A percentile compares a stretch with the other conserved stretches of the same genome.
Evolutionary conservation across 768 basidiomycete species (phyloP).

Genomic region (Grammothele lineata): DNA sequence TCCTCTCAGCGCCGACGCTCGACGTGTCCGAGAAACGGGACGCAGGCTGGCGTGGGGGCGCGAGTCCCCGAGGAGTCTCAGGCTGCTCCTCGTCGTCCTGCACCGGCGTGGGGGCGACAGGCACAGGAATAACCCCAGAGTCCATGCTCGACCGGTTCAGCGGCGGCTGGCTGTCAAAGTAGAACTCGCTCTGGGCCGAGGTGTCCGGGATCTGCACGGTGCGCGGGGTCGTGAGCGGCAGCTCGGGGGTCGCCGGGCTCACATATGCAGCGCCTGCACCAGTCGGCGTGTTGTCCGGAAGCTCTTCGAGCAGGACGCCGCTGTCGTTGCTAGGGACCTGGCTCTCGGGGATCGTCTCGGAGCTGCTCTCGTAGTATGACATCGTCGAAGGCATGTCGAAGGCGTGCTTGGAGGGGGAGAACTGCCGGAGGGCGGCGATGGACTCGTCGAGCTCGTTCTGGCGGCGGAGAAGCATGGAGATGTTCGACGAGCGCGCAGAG

Average conservation of each 20-base stretch:
- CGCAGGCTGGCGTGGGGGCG: slow-evolving; percentile 24
- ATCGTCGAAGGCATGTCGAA: not conserved
- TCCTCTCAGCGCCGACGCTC: slow-evolving; percentile 4
- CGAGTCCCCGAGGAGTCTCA: not conserved
- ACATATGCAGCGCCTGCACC: slow-evolving; percentile 6
- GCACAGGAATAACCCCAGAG: slow-evolving; percentile 9
- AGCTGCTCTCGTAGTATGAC: slow-evolving; percentile 2
- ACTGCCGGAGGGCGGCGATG: slow-evolving; percentile 52
- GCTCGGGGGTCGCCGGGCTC: slow-evolving; percentile 7
- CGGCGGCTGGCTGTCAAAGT: slow-evolving; percentile 62
- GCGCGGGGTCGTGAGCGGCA: slow-evolving; percentile 7
- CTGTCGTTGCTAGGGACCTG: too few relatives aligned
- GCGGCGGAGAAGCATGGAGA: slow-evolving; percentile 46
- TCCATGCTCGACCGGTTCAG: slow-evolving; percentile 17
- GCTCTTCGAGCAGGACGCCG: too few relatives aligned
- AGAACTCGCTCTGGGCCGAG: slow-evolving; percentile 47
- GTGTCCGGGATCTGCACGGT: slow-evolving; percentile 4
- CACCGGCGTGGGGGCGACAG: not conserved
- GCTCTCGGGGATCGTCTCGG: too few relatives aligned
- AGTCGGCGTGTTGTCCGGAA: not conserved
- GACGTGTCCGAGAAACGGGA: slow-evolving; percentile 21
- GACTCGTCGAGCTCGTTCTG: slow-evolving; percentile 62
- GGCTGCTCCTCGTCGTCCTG: not conserved
- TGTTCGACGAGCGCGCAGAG: slow-evolving; percentile 24
- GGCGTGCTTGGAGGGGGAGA: slow-evolving; percentile 19